Evolutionary conservation across 768 basidiomycete species (phyloP).

Genomic region (Punctularia strigosozonata): DNA sequence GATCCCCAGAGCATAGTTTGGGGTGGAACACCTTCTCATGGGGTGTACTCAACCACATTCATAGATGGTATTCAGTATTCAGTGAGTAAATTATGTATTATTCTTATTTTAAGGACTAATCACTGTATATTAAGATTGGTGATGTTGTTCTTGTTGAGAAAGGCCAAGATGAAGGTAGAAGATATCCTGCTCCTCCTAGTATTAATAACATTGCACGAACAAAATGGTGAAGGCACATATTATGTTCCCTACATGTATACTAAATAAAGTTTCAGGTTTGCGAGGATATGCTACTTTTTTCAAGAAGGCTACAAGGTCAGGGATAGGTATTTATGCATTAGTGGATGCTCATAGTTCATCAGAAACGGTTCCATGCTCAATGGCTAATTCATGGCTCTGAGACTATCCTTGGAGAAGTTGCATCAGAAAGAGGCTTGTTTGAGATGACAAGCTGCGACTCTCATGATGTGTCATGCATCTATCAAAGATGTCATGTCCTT

Average conservation of each 20-base stretch:
- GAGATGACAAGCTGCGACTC: conserved; percentile 45
- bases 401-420: conserved; percentile 52
- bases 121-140: conserved; percentile 31
- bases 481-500: conserved; percentile 41
- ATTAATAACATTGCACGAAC: conserved; percentile 43
- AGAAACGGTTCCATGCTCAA: conserved; percentile 60
- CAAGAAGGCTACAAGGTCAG: conserved; percentile 24
- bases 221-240: conserved; percentile 42
- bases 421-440: conserved; percentile 51
- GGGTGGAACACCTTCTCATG: too few species aligned
- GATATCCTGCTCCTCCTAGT: conserved; percentile 36
- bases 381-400: conserved; percentile 61
- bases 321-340: too few species aligned
- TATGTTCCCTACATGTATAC: neutral
- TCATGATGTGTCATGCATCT: conserved; percentile 41
- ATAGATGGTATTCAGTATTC: conserved; percentile 42
- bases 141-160: conserved; percentile 54
- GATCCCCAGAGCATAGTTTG: too few species aligned
- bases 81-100: conserved; percentile 21
- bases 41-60: too few species aligned
- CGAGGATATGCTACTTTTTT: conserved; percentile 53
- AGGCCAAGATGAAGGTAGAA: conserved; percentile 31
- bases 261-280: conserved; percentile 40
- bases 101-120: neutral
- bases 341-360: too few species aligned